Evolutionary conservation across 441 rosid genomes (phyloP).

Genomic region (Populus hybrid): DNA sequence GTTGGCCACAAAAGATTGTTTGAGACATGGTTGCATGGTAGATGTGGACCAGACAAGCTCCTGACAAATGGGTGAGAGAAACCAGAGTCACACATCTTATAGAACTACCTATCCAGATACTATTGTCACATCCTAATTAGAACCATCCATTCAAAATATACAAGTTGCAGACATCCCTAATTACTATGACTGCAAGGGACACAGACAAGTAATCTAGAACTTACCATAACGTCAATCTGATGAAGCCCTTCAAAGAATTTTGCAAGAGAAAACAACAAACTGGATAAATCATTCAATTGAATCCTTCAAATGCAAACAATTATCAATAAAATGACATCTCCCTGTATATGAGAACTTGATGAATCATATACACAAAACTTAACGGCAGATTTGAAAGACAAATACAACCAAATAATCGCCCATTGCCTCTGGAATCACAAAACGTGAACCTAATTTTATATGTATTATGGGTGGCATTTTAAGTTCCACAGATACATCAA

Average conservation of each 20-base stretch:
- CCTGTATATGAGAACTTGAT: constrained; percentile 5
- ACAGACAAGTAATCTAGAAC: background rate
- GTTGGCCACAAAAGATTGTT: constrained; percentile 19
- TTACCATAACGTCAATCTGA: constrained; percentile 13
- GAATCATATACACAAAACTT: background rate
- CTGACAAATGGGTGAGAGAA: constrained; percentile 15
- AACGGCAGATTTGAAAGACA: background rate
- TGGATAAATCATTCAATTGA: constrained; percentile 13
- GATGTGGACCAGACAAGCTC: constrained; percentile 31
- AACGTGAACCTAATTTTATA: background rate
- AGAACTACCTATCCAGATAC: background rate
- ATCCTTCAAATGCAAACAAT: background rate
- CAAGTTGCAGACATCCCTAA: background rate
- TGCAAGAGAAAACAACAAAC: constrained; percentile 10
- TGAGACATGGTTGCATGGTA: constrained; percentile 10
- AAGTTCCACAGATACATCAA: no score
- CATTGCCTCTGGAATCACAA: background rate
- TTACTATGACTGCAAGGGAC: background rate
- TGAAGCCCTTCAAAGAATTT: constrained; percentile 13
- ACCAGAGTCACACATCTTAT: background rate
- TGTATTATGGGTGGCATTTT: no score
- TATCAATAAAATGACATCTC: background rate
- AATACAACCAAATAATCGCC: background rate
- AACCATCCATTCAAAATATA: background rate
- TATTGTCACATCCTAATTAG: background rate